Conservation (phyloP, 2,329 filamentous ascomycete species). For the Macrophomina pseudophaseolina region DNA sequence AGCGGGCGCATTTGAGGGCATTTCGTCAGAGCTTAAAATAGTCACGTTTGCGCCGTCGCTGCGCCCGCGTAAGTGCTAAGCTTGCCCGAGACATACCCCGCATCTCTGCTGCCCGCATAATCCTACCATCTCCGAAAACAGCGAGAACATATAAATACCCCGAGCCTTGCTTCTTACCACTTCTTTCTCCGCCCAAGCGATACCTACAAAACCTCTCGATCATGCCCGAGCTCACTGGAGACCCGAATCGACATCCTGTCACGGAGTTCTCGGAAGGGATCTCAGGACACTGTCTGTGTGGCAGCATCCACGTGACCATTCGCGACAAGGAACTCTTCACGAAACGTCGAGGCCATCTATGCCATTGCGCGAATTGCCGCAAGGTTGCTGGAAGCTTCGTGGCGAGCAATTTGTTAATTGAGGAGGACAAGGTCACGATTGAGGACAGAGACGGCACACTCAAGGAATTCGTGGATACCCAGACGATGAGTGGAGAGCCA, state of each 20-base stretch:
- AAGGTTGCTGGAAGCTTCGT: constrained; percentile 55
- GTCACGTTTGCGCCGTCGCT: no score
- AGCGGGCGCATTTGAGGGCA: no score
- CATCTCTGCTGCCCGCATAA: no score
- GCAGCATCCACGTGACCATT: constrained; percentile 55
- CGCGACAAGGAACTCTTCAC: constrained; percentile 55
- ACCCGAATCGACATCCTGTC: constrained; percentile 46
- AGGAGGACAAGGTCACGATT: constrained; percentile 53
- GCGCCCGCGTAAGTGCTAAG: no score
- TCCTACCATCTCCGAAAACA: no score
- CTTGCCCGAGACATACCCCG: no score
- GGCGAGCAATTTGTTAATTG: constrained; percentile 48
- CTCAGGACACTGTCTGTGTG: constrained; percentile 53
- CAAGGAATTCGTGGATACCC: constrained; percentile 52
- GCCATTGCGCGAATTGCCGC: constrained; percentile 59
- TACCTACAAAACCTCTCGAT: not conserved
- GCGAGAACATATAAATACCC: no score
- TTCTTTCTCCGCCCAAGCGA: no score
- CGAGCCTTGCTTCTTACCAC: no score
- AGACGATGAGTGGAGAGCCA: constrained; percentile 54
- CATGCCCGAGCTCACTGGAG: constrained; percentile 37
- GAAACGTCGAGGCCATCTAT: constrained; percentile 52
- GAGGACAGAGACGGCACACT: constrained; percentile 52
- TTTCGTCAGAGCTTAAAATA: no score
- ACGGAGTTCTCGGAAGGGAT: constrained; percentile 43